Base-by-base conservation (phyloP, 805 yeast genomes). In the Candida hungchunana region DNA sequence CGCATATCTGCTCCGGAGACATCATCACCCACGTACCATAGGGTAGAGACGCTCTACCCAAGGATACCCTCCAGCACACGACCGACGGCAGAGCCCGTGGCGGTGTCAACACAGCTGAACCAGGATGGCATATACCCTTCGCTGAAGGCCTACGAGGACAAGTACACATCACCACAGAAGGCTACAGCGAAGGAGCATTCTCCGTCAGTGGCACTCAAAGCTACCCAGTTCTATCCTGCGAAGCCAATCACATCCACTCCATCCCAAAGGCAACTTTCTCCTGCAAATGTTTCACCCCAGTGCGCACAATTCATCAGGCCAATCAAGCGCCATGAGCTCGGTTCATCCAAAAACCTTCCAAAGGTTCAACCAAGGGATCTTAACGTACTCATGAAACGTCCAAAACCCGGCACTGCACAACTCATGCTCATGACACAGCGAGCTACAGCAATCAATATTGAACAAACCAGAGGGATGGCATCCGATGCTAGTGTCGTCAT, bases 21-120 rank as follows among this genome's bases (percentile, higher is more conserved):
- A 1, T 53, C 59, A 2, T 55, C 60, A 2, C 60, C 60, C 2
- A 25, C 50, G 6, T 53, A 50, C 31, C 59, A 55, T 29, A 39
- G 48, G 26, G 41, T 46, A 4, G 58, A 54, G 32, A 55, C 55
- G 1, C 24, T 47, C 2, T 32, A 42, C 23, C 43, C 36, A 18
- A 18, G 18, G 12, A 22, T 31, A 3, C 34, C 34, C 8, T 4
- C 18, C 13, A n/a, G 23, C 4, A 29, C 32, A n/a, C n/a, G n/a
- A n/a, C 16, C 18, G 23, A 13, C 25, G 21, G 18, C 8, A 7
- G 29, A 14, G 17, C 29, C 29, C 7, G 5, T 26, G 16, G 29
- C 7, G 13, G 29, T 12, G 5, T 26, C 29, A 7, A 26, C 29
- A 7, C 29, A 26, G 16, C 10, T 14, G 18, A 26, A 15, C 7